These are phyloP conservation scores for Ophiostoma australiae DNA, from an alignment of 2,329 filamentous ascomycete genomes.

Conservation along the genomic window DNA sequence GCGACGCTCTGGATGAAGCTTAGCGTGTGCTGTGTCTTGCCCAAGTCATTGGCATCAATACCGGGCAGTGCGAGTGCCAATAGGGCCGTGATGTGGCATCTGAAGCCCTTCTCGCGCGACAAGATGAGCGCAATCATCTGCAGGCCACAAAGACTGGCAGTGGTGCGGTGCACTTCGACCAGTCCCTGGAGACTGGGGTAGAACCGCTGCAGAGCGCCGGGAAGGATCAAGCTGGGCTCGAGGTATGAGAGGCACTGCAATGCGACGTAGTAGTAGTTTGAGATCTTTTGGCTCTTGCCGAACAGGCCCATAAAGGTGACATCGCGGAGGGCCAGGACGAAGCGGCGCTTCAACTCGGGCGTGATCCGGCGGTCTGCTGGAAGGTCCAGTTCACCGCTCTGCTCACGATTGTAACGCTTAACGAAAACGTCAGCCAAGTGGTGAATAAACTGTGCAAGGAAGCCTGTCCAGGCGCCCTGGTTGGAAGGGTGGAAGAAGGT, in stretches of 20 bases:
- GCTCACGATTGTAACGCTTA: constrained; percentile 94
- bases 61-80: constrained; percentile 90
- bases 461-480: constrained; percentile 83
- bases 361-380: constrained; percentile 75
- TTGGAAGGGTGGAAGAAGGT: constrained; percentile 99
- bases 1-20: constrained; percentile 94
- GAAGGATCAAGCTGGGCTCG: constrained; percentile 85
- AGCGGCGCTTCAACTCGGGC: constrained; percentile 75
- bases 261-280: constrained; percentile 85
- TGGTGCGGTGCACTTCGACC: constrained; percentile 94
- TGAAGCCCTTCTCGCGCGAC: constrained; percentile 88
- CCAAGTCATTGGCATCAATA: constrained; percentile 94
- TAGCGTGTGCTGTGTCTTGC: constrained; percentile 91
- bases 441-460: constrained; percentile 83
- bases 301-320: constrained; percentile 98
- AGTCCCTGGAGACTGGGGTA: constrained; percentile 95
- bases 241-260: constrained; percentile 85
- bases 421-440: constrained; percentile 95
- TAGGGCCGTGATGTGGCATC: constrained; percentile 90
- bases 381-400: constrained; percentile 83
- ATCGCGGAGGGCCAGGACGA: constrained; percentile 82
- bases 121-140: constrained; percentile 91
- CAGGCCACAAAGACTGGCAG: constrained; percentile 83
- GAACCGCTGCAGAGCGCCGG: constrained; percentile 88
- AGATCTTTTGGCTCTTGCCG: constrained; percentile 86